These are phyloP conservation scores for Didymella keratinophila DNA, from an alignment of 2,329 filamentous ascomycete species.

Conservation along the genomic window DNA sequence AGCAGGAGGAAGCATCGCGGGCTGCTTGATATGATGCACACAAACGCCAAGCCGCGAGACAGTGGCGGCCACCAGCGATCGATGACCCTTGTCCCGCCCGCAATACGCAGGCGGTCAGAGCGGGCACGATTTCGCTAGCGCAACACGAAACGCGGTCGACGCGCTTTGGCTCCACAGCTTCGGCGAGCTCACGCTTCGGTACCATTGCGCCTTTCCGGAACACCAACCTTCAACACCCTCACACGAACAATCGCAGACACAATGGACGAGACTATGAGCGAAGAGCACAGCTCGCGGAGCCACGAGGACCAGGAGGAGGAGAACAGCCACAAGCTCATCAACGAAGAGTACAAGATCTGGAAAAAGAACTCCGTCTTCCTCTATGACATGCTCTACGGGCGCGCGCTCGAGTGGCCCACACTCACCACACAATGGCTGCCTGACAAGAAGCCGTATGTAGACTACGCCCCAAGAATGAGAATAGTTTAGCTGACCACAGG, in stretches of 20 bases:
- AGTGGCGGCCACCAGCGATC: constrained; percentile 18
- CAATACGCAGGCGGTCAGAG: constrained; percentile 11
- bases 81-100: constrained; percentile 8
- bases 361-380: constrained; percentile 99
- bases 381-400: constrained; percentile 96
- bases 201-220: neutral
- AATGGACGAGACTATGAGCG: constrained; percentile 52
- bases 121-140: constrained; percentile 2
- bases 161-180: constrained; percentile 12
- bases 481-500: constrained; percentile 49
- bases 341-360: constrained; percentile 99
- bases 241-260: neutral
- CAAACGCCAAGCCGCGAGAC: constrained; percentile 19
- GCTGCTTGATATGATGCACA: constrained; percentile 29
- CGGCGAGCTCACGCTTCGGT: constrained; percentile 1
- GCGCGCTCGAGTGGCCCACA: constrained; percentile 95
- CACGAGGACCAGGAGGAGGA: constrained; percentile 77
- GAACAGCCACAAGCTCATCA: constrained; percentile 85
- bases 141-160: constrained; percentile 13
- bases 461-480: neutral
- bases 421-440: constrained; percentile 98
- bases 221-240: neutral
- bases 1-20: constrained; percentile 26
- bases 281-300: constrained; percentile 44
- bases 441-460: constrained; percentile 61